Conservation (phyloP, 208 protist species). For the Crithidia brevicula region DNA sequence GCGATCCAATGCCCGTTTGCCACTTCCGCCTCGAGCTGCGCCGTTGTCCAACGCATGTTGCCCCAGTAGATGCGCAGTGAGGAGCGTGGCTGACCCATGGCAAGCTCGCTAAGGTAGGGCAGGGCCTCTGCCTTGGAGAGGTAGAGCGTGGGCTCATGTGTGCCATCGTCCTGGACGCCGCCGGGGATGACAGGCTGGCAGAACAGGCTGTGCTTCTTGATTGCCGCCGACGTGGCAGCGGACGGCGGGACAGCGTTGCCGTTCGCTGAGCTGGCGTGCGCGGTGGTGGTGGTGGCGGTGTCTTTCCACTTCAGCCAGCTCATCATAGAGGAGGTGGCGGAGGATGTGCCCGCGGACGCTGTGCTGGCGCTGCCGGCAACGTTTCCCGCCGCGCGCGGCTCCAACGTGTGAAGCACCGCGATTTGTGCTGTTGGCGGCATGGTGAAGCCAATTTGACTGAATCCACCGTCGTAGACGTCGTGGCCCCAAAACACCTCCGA, state of each 20-base stretch:
- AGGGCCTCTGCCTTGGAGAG: conserved; percentile 79
- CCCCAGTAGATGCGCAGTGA: conserved; percentile 88
- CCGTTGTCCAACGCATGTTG: conserved; percentile 79
- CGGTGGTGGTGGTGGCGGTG: background rate
- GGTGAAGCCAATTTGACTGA: conserved; percentile 83
- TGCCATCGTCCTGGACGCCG: conserved; percentile 54
- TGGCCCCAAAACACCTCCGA: conserved; percentile 92
- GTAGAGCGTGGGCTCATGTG: conserved; percentile 78
- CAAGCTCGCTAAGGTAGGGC: conserved; percentile 75
- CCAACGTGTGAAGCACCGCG: conserved; percentile 77
- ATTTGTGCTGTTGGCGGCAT: conserved; percentile 89
- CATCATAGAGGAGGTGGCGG: conserved; percentile 31
- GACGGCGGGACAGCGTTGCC: conserved; percentile 8
- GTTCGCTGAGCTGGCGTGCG: background rate
- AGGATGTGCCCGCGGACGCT: conserved; percentile 7
- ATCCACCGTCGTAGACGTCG: conserved; percentile 85
- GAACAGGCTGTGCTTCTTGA: conserved; percentile 43
- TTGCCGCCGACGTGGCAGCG: too few relatives aligned
- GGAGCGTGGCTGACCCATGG: conserved; percentile 71
- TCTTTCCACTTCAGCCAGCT: conserved; percentile 70
- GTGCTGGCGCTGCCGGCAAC: background rate
- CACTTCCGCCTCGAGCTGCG: conserved; percentile 77
- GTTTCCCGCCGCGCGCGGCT: conserved; percentile 28
- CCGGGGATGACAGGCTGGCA: conserved; percentile 71
- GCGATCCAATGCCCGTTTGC: conserved; percentile 88